Evolutionary conservation across 2,329 filamentous ascomycete species (phyloP), one percentile per base, ranked within the genome.

Genomic region (Purpureocillium takamizusanense): DNA sequence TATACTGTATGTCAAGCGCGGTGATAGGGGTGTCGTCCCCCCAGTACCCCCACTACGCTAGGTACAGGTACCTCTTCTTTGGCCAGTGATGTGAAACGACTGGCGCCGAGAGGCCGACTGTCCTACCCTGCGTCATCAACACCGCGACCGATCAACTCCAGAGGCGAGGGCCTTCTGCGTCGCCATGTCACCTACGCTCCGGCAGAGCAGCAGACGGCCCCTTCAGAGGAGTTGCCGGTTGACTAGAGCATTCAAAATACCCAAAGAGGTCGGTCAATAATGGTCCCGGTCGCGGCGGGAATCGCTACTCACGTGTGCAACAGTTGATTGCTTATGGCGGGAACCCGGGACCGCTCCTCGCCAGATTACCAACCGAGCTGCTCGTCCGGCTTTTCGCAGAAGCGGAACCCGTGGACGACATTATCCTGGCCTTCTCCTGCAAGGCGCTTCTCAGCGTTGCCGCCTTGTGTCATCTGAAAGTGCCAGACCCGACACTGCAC

Each of bases 371-470:
- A 10, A 10, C 12, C 10, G 34, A 35, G 12, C 25, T 35, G 5
- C 9, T 18, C 12, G n/a, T 35, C 4, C 15, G 15, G 5, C 15
- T 32, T 17, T 28, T 38, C 18, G 10, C 11, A 6, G 21, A 38
- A 16, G 16, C 25, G 1, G 7, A 29, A 7, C 8, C n/a, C 1
- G 16, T n/a, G 13, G 31, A 34, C 31, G 7, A 27, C 13, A 18
- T 34, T 4, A 25, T 38, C 15, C 36, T 38, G 15, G 31, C 36
- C 6, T 12, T 38, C 0, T 38, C 36, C 12, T 38, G 36, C 31
- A 38, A 38, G 16, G 16, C 16, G 3, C 36, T 23, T 4, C 25
- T 38, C 2, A 12, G 23, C 8, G 21, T 32, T 13, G 14, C 36
- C 10, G 13, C 36, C 25, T 16, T 38, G 25, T 34, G 36, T 31